phyloP scores from a whole-genome alignment of 2,329 filamentous ascomycete genomes.

The Cercospora citrullina region DNA sequence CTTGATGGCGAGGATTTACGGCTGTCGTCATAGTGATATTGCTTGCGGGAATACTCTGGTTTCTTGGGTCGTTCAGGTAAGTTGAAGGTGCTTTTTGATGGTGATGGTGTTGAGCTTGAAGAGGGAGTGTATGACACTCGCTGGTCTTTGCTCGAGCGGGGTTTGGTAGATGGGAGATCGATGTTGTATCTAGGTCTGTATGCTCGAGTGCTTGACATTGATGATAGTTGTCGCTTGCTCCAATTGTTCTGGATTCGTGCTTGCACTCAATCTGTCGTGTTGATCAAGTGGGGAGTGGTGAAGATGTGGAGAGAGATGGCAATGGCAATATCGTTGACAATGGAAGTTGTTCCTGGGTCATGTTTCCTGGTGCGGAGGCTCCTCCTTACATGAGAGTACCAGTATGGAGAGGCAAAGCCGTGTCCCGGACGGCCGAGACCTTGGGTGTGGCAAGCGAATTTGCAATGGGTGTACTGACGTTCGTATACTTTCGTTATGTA shows the following conservation, averaged over 20 bases:
- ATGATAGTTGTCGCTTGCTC: neutral
- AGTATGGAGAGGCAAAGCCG: neutral
- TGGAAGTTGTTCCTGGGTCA: neutral
- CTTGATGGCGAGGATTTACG: neutral
- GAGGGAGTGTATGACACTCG: neutral
- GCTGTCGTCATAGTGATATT: neutral
- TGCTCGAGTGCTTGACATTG: slow-evolving; percentile 1
- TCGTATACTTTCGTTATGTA: neutral
- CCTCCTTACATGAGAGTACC: neutral
- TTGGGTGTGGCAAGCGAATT: slow-evolving; percentile 3
- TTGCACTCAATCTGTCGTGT: neutral
- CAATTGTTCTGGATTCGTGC: neutral
- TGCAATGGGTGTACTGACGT: slow-evolving; percentile 1
- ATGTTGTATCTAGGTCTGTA: slow-evolving; percentile 3
- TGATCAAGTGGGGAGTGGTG: neutral
- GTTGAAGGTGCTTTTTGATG: neutral
- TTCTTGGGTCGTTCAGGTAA: neutral
- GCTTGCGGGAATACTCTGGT: neutral
- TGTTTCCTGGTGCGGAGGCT: neutral
- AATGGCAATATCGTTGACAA: neutral
- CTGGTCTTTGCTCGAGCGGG: slow-evolving; percentile 3
- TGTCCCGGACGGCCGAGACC: neutral
- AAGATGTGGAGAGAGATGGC: neutral
- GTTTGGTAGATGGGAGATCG: neutral
- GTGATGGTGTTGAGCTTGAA: neutral